phyloP scores from a whole-genome alignment of 805 yeast species.

The Yarrowia sp. region DNA sequence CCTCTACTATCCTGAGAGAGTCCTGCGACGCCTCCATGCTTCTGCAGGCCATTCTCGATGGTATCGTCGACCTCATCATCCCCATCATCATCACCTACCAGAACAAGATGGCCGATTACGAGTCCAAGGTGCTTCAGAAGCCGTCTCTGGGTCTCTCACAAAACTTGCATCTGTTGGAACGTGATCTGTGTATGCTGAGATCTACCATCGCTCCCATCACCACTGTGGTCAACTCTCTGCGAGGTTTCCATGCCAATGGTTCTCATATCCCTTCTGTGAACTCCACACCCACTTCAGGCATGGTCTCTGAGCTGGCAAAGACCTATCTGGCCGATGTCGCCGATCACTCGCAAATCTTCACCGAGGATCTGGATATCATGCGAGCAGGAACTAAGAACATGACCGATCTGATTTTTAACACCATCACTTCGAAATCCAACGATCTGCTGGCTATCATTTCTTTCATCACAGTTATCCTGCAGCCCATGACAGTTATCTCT shows the following conservation, averaged over 20 bases:
- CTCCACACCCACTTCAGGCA: conserved; percentile 6
- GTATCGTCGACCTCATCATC: conserved; percentile 60
- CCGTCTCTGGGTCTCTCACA: conserved; percentile 62
- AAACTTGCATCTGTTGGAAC: conserved; percentile 60
- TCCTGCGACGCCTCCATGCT: conserved; percentile 61
- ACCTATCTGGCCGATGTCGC: conserved; percentile 62
- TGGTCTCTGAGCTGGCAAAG: conserved; percentile 55
- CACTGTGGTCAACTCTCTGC: conserved; percentile 56
- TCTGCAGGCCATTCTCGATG: conserved; percentile 62
- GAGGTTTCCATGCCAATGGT: conserved; percentile 49
- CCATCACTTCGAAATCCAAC: conserved; percentile 62
- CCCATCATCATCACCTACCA: conserved; percentile 64
- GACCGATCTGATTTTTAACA: conserved; percentile 62
- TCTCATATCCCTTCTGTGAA: conserved; percentile 30
- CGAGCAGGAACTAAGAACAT: conserved; percentile 59
- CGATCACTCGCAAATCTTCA: conserved; percentile 61
- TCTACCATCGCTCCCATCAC: conserved; percentile 58
- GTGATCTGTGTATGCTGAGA: conserved; percentile 59
- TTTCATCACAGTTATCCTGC: conserved; percentile 62
- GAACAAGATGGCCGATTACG: conserved; percentile 57
- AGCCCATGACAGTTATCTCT: conserved; percentile 66
- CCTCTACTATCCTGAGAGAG: conserved; percentile 58
- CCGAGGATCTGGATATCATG: conserved; percentile 64
- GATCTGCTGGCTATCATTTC: conserved; percentile 63
- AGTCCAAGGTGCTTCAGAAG: conserved; percentile 57